Conservation (phyloP, 768 basidiomycete genomes). For the Kwoniella dendrophila region DNA sequence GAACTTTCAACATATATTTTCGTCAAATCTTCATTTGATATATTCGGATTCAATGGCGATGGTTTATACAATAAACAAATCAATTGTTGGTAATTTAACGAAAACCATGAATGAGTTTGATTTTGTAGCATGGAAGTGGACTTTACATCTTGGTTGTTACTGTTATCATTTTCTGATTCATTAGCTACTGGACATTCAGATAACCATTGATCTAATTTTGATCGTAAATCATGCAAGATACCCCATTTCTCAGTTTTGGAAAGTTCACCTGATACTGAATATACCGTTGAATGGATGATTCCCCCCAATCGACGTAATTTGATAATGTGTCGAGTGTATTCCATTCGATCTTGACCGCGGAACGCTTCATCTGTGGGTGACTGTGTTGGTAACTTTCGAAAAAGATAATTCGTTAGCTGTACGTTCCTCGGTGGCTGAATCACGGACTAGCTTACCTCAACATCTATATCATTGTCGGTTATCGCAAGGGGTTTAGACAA, state of each 20-base stretch:
- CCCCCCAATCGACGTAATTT: constrained; percentile 31
- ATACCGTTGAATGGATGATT: constrained; percentile 29
- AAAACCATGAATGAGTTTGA: constrained; percentile 32
- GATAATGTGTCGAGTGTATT: constrained; percentile 32
- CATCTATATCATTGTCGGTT: constrained; percentile 34
- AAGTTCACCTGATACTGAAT: constrained; percentile 21
- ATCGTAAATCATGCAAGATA: constrained; percentile 23
- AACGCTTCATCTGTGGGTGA: constrained; percentile 21
- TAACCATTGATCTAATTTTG: constrained; percentile 32
- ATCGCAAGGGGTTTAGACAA: constrained; percentile 35
- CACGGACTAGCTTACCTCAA: constrained; percentile 29
- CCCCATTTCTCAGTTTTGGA: constrained; percentile 19
- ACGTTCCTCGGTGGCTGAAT: background rate
- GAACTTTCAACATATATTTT: constrained; percentile 26
- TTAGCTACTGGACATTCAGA: constrained; percentile 27
- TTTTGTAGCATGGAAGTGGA: constrained; percentile 34
- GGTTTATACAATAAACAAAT: constrained; percentile 34
- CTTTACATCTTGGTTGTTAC: too few species aligned
- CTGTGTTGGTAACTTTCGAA: constrained; percentile 20
- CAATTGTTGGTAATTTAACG: constrained; percentile 32
- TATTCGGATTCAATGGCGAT: constrained; percentile 32
- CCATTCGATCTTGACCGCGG: constrained; percentile 23
- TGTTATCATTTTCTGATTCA: too few species aligned
- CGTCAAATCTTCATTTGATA: constrained; percentile 18
- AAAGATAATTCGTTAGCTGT: background rate